Percentiles rank a stretch among this genome's conserved stretches.
Evolutionary conservation across 768 basidiomycete species (phyloP).

Genomic region (Termitomyces bulborhizus): DNA sequence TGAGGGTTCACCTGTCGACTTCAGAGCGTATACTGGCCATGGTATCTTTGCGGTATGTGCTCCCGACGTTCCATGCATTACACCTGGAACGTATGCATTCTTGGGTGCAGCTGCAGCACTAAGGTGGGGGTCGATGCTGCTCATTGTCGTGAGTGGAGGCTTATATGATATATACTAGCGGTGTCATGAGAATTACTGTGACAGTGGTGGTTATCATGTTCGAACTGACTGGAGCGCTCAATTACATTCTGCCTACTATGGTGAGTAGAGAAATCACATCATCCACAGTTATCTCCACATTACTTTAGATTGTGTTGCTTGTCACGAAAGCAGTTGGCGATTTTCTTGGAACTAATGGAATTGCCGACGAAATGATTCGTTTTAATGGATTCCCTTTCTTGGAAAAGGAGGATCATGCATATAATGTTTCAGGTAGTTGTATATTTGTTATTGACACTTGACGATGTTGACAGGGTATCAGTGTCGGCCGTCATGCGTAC

Average conservation of each 20-base stretch:
- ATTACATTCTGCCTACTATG: conserved; percentile 97
- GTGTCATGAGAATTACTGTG: conserved; percentile 95
- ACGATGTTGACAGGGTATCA: conserved; percentile 19
- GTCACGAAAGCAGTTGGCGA: conserved; percentile 98
- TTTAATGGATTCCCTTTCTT: conserved; percentile 98
- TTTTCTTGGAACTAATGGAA: conserved; percentile 86
- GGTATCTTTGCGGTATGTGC: conserved; percentile 88
- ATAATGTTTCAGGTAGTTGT: conserved; percentile 78
- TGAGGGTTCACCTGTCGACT: background rate
- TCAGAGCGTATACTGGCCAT: conserved; percentile 75
- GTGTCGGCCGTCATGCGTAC: conserved; percentile 89
- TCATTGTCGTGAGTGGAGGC: background rate
- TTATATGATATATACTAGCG: conserved; percentile 40
- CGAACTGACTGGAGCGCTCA: conserved; percentile 93
- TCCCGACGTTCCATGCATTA: conserved; percentile 94
- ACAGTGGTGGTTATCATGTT: conserved; percentile 99
- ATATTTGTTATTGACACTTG: background rate
- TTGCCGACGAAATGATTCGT: conserved; percentile 94
- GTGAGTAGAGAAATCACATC: conserved; percentile 32
- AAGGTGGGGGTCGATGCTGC: conserved; percentile 40
- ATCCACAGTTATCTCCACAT: conserved; percentile 1
- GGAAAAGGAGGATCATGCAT: conserved; percentile 92
- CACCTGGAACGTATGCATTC: conserved; percentile 97
- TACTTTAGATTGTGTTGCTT: conserved; percentile 79
- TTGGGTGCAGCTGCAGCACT: conserved; percentile 94